Percentiles rank a stretch among this genome's conserved stretches.
Conservation (phyloP, 768 basidiomycete genomes). For the Cystoderma amianthinum region DNA sequence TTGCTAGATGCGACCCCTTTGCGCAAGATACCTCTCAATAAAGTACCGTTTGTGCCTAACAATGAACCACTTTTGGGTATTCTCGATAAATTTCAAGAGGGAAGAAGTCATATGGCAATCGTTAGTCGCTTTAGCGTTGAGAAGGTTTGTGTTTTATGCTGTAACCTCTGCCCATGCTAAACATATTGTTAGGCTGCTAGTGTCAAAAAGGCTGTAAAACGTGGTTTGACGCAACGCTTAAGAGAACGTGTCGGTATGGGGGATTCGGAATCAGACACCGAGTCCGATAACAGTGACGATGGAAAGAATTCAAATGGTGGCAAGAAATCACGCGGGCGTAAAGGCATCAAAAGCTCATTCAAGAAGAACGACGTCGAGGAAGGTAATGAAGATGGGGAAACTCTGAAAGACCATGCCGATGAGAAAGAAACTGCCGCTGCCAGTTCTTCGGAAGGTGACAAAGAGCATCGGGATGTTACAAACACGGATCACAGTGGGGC, state of each 20-base stretch:
- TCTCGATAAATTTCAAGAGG: constrained; percentile 86
- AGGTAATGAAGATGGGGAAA: constrained; percentile 21
- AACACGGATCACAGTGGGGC: not conserved
- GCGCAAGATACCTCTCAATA: constrained; percentile 78
- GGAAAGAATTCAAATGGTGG: constrained; percentile 16
- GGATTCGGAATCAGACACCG: constrained; percentile 48
- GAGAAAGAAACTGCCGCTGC: not conserved
- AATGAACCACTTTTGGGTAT: constrained; percentile 83
- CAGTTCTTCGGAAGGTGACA: not conserved
- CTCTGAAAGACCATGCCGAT: constrained; percentile 10
- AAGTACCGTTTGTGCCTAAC: constrained; percentile 79
- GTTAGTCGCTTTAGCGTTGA: constrained; percentile 72
- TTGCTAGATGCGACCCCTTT: constrained; percentile 70
- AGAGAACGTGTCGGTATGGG: constrained; percentile 70
- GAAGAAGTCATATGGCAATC: constrained; percentile 88
- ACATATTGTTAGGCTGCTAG: constrained; percentile 46
- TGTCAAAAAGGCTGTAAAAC: constrained; percentile 79
- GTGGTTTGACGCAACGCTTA: constrained; percentile 71
- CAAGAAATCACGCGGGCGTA: constrained; percentile 11
- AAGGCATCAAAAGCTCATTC: constrained; percentile 9
- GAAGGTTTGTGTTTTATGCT: constrained; percentile 25
- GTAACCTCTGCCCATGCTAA: not conserved
- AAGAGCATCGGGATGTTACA: not conserved
- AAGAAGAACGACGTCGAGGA: constrained; percentile 20
- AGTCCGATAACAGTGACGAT: constrained; percentile 18